Evolutionary conservation across 140 eudicot species (phyloP).

Genomic region (Cichorium intybus): DNA sequence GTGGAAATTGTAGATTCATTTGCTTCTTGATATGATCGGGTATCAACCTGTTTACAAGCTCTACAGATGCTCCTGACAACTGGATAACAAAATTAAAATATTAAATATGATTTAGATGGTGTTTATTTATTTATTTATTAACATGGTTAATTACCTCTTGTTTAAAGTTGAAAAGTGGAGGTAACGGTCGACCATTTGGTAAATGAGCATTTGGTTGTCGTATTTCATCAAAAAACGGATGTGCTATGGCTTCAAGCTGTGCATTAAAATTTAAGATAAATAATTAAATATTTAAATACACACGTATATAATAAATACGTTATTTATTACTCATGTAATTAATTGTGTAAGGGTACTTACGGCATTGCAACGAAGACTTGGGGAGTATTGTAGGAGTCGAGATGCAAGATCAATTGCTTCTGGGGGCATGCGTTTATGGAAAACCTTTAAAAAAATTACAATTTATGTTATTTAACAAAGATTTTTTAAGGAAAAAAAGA

Average conservation of each 20-base stretch:
- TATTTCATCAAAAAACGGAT: slow-evolving; percentile 94
- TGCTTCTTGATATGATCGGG: slow-evolving; percentile 84
- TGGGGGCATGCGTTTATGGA: slow-evolving; percentile 94
- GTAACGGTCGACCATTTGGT: slow-evolving; percentile 89
- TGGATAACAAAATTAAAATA: slow-evolving; percentile 14
- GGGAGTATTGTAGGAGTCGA: slow-evolving; percentile 87
- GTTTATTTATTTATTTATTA: not conserved
- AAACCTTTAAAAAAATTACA: slow-evolving; percentile 49
- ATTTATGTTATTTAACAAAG: not conserved
- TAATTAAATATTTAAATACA: not conserved
- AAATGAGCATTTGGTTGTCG: slow-evolving; percentile 85
- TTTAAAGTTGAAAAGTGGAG: slow-evolving; percentile 88
- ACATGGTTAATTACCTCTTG: slow-evolving; percentile 80
- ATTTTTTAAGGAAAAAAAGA: too few species aligned
- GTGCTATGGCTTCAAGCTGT: slow-evolving; percentile 95
- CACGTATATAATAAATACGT: not conserved
- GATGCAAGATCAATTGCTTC: slow-evolving; percentile 97
- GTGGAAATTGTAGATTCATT: slow-evolving; percentile 61
- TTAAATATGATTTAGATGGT: not conserved
- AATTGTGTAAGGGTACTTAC: slow-evolving; percentile 44
- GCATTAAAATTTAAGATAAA: slow-evolving; percentile 1
- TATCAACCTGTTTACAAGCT: slow-evolving; percentile 70
- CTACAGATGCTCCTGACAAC: slow-evolving; percentile 76
- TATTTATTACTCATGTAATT: not conserved
- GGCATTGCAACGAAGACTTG: slow-evolving; percentile 95